Conservation (phyloP, 352 stramenopile species). For the Globisporangium splendens region DNA sequence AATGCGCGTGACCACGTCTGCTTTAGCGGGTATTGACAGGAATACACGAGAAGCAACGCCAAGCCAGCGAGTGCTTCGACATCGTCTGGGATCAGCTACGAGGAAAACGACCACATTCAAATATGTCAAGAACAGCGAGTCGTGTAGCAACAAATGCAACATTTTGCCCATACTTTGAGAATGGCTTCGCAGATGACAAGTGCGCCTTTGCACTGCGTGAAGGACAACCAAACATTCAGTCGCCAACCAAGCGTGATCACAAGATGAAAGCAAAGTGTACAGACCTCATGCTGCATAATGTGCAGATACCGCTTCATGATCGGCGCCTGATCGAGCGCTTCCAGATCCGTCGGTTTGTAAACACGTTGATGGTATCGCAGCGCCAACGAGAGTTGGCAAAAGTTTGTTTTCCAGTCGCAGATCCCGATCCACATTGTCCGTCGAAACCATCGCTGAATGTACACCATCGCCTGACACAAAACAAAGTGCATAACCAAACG, state of each 20-base stretch:
- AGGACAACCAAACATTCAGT: neutral
- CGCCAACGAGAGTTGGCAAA: slow-evolving; percentile 28
- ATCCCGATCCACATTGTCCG: slow-evolving; percentile 47
- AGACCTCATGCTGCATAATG: slow-evolving; percentile 28
- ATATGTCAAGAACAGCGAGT: neutral
- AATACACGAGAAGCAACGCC: slow-evolving; percentile 46
- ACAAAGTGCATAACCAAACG: neutral
- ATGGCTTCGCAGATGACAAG: slow-evolving; percentile 43
- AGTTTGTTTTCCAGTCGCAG: slow-evolving; percentile 24
- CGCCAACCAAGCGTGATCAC: neutral
- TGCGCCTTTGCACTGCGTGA: slow-evolving; percentile 46
- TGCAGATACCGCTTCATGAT: slow-evolving; percentile 42
- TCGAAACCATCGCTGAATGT: slow-evolving; percentile 58
- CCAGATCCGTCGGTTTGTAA: slow-evolving; percentile 12
- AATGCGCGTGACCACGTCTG: slow-evolving; percentile 47
- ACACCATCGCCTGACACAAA: slow-evolving; percentile 19
- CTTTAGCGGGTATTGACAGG: slow-evolving; percentile 56
- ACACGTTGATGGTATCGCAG: slow-evolving; percentile 37
- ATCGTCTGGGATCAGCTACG: slow-evolving; percentile 32
- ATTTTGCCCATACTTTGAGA: slow-evolving; percentile 31
- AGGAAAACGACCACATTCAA: neutral
- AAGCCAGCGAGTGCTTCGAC: slow-evolving; percentile 39
- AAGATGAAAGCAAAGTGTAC: neutral
- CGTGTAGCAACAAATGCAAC: neutral
- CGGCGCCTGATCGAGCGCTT: slow-evolving; percentile 17